phyloP scores from a whole-genome alignment of 2,329 filamentous ascomycete genomes.

The Plectosphaerella sp. region DNA sequence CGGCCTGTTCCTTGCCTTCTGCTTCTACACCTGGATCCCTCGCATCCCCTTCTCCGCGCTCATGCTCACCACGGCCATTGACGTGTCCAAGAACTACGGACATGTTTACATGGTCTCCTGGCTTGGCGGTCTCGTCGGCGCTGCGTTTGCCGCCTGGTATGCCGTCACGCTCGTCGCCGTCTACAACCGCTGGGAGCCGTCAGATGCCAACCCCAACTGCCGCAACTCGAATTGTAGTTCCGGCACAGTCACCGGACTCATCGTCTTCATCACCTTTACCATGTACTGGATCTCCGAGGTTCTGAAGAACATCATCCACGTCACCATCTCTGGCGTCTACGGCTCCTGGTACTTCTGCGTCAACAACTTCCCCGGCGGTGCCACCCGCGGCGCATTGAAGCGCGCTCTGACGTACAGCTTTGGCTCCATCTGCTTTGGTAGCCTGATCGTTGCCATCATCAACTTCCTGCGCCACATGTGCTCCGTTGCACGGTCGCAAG shows the following conservation, averaged over 20 bases:
- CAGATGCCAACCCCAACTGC: conserved; percentile 45
- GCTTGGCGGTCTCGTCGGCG: conserved; percentile 72
- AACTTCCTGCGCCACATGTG: conserved; percentile 79
- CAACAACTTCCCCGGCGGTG: conserved; percentile 65
- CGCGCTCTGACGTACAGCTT: conserved; percentile 87
- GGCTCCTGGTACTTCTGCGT: conserved; percentile 88
- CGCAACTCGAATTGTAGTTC: conserved; percentile 61
- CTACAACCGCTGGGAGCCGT: conserved; percentile 78
- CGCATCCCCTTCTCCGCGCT: conserved; percentile 87
- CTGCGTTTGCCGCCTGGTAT: conserved; percentile 80
- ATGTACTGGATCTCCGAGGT: conserved; percentile 94
- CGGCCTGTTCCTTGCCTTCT: conserved; percentile 71
- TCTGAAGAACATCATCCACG: conserved; percentile 90
- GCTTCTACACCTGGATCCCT: conserved; percentile 84
- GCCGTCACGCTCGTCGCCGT: conserved; percentile 81
- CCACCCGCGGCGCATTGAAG: conserved; percentile 78
- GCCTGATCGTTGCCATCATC: conserved; percentile 80
- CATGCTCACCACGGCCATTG: conserved; percentile 82
- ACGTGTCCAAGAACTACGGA: conserved; percentile 77
- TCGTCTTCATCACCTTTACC: conserved; percentile 85
- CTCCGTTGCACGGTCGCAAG: conserved; percentile 64
- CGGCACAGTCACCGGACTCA: conserved; percentile 75
- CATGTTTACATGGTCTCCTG: conserved; percentile 84
- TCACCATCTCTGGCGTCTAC: conserved; percentile 82
- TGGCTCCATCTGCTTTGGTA: conserved; percentile 84